A percentile compares a stretch with the other conserved stretches of the same genome.
These are phyloP conservation scores for Gossypium gossypioides DNA, from an alignment of 441 rosid species.

Conservation along the genomic window DNA sequence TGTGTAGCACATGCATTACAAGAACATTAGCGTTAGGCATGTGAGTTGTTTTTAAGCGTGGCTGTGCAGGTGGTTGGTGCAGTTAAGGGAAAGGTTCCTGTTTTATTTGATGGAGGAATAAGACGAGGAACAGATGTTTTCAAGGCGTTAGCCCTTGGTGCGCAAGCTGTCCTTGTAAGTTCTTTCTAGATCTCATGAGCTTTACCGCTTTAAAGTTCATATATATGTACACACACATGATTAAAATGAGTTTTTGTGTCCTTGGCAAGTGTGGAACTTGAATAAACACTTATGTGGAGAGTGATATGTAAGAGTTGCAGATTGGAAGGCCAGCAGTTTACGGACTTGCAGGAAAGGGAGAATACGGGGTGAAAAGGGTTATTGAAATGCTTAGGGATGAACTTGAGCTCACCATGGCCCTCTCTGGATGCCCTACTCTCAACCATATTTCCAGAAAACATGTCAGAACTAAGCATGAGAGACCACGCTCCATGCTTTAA, in stretches of 20 bases:
- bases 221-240: neutral
- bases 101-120: conserved; percentile 74
- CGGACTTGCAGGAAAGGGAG: conserved; percentile 77
- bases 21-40: neutral
- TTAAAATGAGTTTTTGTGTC: neutral
- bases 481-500: conserved; percentile 37
- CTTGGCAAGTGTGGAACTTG: neutral
- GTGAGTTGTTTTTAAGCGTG: neutral
- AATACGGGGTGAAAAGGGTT: conserved; percentile 46
- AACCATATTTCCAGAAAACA: conserved; percentile 53
- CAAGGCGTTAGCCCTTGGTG: conserved; percentile 85
- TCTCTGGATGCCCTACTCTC: conserved; percentile 58
- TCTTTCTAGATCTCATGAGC: neutral
- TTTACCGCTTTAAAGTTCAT: neutral
- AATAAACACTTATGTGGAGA: neutral
- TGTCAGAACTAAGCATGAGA: conserved; percentile 32
- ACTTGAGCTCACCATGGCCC: conserved; percentile 72
- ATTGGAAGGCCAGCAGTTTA: conserved; percentile 65
- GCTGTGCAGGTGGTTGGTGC: conserved; percentile 53
- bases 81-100: conserved; percentile 58
- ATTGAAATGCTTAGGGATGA: conserved; percentile 62
- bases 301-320: conserved; percentile 27
- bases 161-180: conserved; percentile 70
- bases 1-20: neutral
- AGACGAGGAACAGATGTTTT: conserved; percentile 81